These are phyloP conservation scores for Sordariomycetes sp. DNA, from an alignment of 2,329 filamentous ascomycete genomes.

Conservation along the genomic window DNA sequence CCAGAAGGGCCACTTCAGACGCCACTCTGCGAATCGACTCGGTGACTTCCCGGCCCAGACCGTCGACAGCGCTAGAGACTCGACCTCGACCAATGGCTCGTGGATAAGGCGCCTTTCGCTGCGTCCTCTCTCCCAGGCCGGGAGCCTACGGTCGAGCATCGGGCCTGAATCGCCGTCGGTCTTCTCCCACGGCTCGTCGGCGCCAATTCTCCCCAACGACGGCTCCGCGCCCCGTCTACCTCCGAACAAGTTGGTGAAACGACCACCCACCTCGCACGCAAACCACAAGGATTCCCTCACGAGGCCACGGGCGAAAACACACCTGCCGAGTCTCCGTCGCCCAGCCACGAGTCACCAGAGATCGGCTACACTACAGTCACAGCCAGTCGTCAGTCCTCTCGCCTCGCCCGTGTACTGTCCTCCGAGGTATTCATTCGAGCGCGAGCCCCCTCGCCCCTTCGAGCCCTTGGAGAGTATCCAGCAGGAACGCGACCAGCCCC, in stretches of 20 bases:
- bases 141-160: slow-evolving; percentile 53
- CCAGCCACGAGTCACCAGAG: slow-evolving; percentile 72
- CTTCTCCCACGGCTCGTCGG: slow-evolving; percentile 53
- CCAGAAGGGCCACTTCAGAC: slow-evolving; percentile 13
- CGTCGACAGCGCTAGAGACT: slow-evolving; percentile 37
- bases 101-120: slow-evolving; percentile 63
- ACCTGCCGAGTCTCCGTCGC: slow-evolving; percentile 53
- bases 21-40: slow-evolving; percentile 27
- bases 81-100: slow-evolving; percentile 47
- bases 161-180: slow-evolving; percentile 53
- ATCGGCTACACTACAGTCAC: slow-evolving; percentile 45
- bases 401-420: not conserved
- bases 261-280: slow-evolving; percentile 38
- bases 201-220: slow-evolving; percentile 39
- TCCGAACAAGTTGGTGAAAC: slow-evolving; percentile 70
- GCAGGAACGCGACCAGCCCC: not conserved
- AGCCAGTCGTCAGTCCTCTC: not conserved
- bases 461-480: not conserved
- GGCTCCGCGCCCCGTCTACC: slow-evolving; percentile 27
- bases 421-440: slow-evolving; percentile 20
- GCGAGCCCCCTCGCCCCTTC: slow-evolving; percentile 10
- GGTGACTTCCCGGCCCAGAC: slow-evolving; percentile 21
- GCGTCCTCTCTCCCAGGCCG: slow-evolving; percentile 50
- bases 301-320: slow-evolving; percentile 40
- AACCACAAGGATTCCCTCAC: slow-evolving; percentile 25